A percentile compares a stretch with the other conserved stretches of the same genome.
Conservation (phyloP, 2,329 filamentous ascomycete species). For the Trichoderma afroharzianum region DNA sequence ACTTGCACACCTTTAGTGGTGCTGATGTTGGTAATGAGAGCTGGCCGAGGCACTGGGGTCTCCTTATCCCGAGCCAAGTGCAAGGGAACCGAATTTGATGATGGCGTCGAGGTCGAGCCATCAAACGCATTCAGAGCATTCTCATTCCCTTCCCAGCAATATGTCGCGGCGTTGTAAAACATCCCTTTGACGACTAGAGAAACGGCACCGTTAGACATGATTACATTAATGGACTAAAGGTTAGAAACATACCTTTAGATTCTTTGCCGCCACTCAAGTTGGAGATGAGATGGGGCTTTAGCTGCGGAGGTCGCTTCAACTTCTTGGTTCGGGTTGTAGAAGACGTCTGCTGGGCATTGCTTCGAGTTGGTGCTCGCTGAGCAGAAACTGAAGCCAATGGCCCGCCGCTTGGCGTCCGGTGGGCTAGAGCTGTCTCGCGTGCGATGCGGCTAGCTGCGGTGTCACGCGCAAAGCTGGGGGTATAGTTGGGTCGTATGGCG, state of each 20-base stretch:
- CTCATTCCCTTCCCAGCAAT: conserved; percentile 95
- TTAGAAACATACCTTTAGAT: conserved; percentile 64
- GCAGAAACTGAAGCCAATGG: conserved; percentile 52
- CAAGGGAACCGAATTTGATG: conserved; percentile 36
- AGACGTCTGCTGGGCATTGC: conserved; percentile 43
- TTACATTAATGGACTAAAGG: background rate
- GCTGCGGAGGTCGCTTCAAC: conserved; percentile 56
- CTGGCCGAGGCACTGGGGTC: conserved; percentile 59
- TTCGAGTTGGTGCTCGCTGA: conserved; percentile 52
- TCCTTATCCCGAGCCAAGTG: conserved; percentile 55
- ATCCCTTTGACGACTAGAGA: conserved; percentile 83
- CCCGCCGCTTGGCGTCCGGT: conserved; percentile 53
- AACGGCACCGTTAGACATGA: conserved; percentile 27
- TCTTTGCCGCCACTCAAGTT: conserved; percentile 72
- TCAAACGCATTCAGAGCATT: conserved; percentile 80
- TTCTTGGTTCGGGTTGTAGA: conserved; percentile 51
- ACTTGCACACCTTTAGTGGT: conserved; percentile 84
- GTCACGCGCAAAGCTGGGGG: conserved; percentile 62
- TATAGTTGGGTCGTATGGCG: conserved; percentile 54
- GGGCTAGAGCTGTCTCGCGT: conserved; percentile 58
- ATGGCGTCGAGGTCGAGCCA: conserved; percentile 52
- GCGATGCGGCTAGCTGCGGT: conserved; percentile 63
- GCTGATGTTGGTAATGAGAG: conserved; percentile 88
- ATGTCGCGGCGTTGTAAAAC: conserved; percentile 86
- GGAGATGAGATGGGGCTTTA: conserved; percentile 84